Conservation (phyloP, 228 moss, liverwort and hornwort genomes). For the Sphagnum fallax region DNA sequence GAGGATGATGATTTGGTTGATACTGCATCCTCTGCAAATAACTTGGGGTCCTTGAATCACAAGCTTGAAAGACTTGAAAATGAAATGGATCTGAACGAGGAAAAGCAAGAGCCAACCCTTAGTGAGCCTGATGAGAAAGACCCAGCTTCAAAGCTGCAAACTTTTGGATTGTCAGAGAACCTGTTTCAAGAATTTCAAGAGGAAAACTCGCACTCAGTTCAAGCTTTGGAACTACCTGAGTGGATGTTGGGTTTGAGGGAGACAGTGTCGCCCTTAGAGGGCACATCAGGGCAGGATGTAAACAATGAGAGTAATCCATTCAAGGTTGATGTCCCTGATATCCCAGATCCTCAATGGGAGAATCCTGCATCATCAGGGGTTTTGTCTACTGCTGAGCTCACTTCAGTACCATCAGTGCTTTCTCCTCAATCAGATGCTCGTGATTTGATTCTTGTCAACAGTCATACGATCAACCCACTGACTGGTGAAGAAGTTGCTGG, state of each 20-base stretch:
- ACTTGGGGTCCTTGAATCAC: conserved; percentile 8
- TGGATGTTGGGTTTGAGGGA: conserved; percentile 20
- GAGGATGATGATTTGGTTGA: conserved; percentile 49
- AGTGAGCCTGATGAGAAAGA: conserved; percentile 13
- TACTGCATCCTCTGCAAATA: conserved; percentile 37
- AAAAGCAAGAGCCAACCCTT: conserved; percentile 18
- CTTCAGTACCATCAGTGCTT: background rate
- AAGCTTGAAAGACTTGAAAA: conserved; percentile 21
- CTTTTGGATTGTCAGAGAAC: conserved; percentile 31
- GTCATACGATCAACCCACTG: conserved; percentile 9
- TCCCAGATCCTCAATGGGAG: background rate
- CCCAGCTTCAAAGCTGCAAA: conserved; percentile 28
- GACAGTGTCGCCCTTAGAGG: conserved; percentile 15
- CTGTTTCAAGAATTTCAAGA: conserved; percentile 19
- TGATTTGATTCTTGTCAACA: conserved; percentile 8
- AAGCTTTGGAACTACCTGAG: conserved; percentile 13
- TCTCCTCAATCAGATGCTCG: conserved; percentile 6
- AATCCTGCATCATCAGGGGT: conserved; percentile 7
- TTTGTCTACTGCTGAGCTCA: conserved; percentile 6
- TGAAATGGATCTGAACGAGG: conserved; percentile 8
- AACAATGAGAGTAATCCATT: conserved; percentile 11
- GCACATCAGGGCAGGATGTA: conserved; percentile 28
- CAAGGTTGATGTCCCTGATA: conserved; percentile 8
- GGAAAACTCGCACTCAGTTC: conserved; percentile 17
- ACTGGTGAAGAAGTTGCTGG: conserved; percentile 38